Percentiles rank a stretch among this genome's conserved stretches.
Evolutionary conservation across 1,139 yeast genomes (phyloP).

Genomic region (Pichia cactophila): DNA sequence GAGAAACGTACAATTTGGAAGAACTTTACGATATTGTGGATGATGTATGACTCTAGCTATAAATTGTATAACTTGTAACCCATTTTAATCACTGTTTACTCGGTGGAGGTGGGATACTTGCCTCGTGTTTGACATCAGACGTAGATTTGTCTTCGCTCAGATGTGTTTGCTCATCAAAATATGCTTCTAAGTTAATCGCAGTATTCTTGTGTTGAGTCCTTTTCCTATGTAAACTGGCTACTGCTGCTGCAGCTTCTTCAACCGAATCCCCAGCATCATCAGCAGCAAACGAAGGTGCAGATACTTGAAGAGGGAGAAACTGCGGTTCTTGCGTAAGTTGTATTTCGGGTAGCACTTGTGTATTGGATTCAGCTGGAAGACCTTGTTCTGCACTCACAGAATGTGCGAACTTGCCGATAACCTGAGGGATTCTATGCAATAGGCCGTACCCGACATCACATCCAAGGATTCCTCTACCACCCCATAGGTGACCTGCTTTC

Average conservation of each 20-base stretch:
- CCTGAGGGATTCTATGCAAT: conserved; percentile 75
- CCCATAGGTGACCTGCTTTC: conserved; percentile 39
- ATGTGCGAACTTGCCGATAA: conserved; percentile 36
- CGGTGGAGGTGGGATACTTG: conserved; percentile 8
- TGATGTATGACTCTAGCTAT: neutral
- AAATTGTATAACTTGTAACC: no score
- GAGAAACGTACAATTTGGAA: conserved; percentile 59
- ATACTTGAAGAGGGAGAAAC: conserved; percentile 8
- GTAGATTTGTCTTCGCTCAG: conserved; percentile 2
- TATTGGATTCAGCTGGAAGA: neutral
- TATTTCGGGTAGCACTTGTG: conserved; percentile 1
- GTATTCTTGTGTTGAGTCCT: conserved; percentile 4
- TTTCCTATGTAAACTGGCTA: conserved; percentile 6
- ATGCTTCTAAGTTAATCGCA: conserved; percentile 7
- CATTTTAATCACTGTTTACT: neutral
- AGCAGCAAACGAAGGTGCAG: conserved; percentile 9
- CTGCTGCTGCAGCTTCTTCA: conserved; percentile 10
- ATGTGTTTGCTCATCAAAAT: conserved; percentile 14
- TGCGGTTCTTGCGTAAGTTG: conserved; percentile 13
- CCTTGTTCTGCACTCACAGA: conserved; percentile 2
- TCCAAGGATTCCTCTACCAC: conserved; percentile 74
- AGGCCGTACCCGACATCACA: conserved; percentile 94
- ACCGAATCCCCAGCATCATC: conserved; percentile 7
- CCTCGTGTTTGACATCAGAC: neutral
- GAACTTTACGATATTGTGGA: conserved; percentile 43